Conservation (phyloP, 345 rosid species). For the Alliaria petiolata region DNA sequence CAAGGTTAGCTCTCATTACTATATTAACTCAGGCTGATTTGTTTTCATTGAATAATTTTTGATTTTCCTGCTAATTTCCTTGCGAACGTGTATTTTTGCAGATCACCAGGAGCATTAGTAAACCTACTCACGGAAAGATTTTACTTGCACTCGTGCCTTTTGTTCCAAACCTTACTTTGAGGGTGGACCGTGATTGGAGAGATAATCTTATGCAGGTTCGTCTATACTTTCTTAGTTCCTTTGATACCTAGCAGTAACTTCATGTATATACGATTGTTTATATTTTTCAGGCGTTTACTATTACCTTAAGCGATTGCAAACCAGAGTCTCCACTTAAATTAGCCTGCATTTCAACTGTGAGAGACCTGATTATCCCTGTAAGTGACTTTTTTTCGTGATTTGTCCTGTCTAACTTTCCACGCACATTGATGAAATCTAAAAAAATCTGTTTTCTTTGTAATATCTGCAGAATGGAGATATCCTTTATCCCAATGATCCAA, state of each 20-base stretch:
- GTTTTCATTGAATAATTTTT: neutral
- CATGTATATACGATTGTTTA: neutral
- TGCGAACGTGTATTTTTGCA: slow-evolving; percentile 32
- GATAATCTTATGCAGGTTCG: slow-evolving; percentile 69
- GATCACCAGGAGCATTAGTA: slow-evolving; percentile 34
- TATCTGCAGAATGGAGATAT: slow-evolving; percentile 44
- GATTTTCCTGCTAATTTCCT: neutral
- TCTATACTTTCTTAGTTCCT: slow-evolving; percentile 1
- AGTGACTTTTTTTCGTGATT: slow-evolving; percentile 30
- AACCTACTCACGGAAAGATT: slow-evolving; percentile 44
- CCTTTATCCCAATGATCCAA: slow-evolving; percentile 41
- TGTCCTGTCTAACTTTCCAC: neutral
- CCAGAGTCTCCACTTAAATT: slow-evolving; percentile 60
- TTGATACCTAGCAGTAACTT: neutral
- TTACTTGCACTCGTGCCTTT: slow-evolving; percentile 48
- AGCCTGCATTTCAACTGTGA: slow-evolving; percentile 55
- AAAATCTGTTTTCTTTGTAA: neutral
- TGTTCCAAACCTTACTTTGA: slow-evolving; percentile 60
- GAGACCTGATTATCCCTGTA: slow-evolving; percentile 75
- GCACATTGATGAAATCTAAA: neutral
- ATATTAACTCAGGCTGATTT: neutral
- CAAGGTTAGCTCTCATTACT: slow-evolving; percentile 45
- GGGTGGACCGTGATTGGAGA: slow-evolving; percentile 49
- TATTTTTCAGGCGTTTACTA: slow-evolving; percentile 70
- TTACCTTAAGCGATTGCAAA: slow-evolving; percentile 54